These are phyloP conservation scores for Boletus subparvulus DNA, from an alignment of 768 basidiomycete genomes.

Conservation along the genomic window DNA sequence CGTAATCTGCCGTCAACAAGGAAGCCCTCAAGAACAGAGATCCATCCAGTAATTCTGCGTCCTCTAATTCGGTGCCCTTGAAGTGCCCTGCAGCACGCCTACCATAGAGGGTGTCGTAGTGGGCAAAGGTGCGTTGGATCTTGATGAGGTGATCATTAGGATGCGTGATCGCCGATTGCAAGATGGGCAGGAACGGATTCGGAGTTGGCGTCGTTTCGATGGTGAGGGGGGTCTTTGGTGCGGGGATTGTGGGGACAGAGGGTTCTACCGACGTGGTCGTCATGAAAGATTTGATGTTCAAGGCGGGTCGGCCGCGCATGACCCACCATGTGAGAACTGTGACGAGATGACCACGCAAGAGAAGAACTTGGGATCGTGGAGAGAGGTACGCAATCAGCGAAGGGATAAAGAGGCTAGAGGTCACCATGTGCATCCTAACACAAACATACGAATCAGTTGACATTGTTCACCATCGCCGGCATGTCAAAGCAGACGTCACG, in stretches of 20 bases:
- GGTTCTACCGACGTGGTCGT: constrained; percentile 18
- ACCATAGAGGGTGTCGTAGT: constrained; percentile 33
- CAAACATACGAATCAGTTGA: neutral
- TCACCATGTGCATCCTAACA: constrained; percentile 28
- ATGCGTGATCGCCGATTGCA: constrained; percentile 37
- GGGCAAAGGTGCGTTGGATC: constrained; percentile 32
- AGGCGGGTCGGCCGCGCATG: constrained; percentile 26
- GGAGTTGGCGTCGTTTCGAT: constrained; percentile 18
- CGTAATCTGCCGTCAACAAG: constrained; percentile 27
- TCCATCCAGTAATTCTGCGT: constrained; percentile 35
- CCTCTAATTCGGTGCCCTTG: constrained; percentile 28
- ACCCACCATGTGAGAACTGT: constrained; percentile 30
- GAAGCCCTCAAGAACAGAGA: constrained; percentile 33
- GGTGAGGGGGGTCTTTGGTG: neutral
- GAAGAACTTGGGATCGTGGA: constrained; percentile 15
- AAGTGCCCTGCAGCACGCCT: constrained; percentile 24
- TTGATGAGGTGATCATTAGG: constrained; percentile 35
- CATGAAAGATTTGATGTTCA: constrained; percentile 34
- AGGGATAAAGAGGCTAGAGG: constrained; percentile 29
- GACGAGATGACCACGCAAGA: constrained; percentile 32
- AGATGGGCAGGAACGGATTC: constrained; percentile 40
- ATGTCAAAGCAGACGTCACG: neutral
- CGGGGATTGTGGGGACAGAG: constrained; percentile 1
- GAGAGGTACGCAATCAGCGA: constrained; percentile 17
- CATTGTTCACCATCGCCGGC: neutral